Conservation (phyloP, 1,284 basidiomycete genomes). For the Melanopsichium pennsylvanicum region DNA sequence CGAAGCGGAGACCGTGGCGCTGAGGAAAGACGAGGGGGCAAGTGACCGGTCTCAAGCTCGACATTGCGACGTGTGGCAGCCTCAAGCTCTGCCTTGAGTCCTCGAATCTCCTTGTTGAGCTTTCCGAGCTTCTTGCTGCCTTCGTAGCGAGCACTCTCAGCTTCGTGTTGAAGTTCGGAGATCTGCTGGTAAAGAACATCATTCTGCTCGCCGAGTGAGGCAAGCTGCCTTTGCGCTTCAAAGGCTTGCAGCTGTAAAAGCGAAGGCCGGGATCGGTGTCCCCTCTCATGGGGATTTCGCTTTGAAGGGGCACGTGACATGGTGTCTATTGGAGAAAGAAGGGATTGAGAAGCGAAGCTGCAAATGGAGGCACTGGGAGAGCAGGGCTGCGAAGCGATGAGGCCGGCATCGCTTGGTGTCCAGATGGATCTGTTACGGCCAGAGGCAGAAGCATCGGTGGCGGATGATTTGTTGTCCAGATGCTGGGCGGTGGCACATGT, state of each 20-base stretch:
- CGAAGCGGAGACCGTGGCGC: slow-evolving; percentile 6
- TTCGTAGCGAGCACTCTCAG: slow-evolving; percentile 45
- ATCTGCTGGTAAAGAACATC: slow-evolving; percentile 54
- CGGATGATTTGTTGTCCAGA: background rate
- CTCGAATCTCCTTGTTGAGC: slow-evolving; percentile 56
- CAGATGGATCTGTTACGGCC: slow-evolving; percentile 5
- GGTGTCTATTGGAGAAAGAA: slow-evolving; percentile 9
- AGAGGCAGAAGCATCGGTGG: background rate
- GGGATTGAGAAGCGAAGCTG: slow-evolving; percentile 29
- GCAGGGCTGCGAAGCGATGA: slow-evolving; percentile 33
- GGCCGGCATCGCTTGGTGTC: slow-evolving; percentile 33
- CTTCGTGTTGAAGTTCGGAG: slow-evolving; percentile 53
- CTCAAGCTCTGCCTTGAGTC: slow-evolving; percentile 54
- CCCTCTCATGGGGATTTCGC: background rate
- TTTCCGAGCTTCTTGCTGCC: slow-evolving; percentile 46
- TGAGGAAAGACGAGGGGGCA: background rate
- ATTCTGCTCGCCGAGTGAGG: slow-evolving; percentile 50
- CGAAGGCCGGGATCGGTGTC: slow-evolving; percentile 28
- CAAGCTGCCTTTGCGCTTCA: slow-evolving; percentile 52
- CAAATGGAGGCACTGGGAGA: slow-evolving; percentile 36
- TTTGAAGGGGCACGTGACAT: slow-evolving; percentile 2
- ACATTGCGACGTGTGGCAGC: slow-evolving; percentile 47
- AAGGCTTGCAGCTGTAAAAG: slow-evolving; percentile 31
- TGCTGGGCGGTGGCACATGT: background rate
- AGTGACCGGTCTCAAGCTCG: slow-evolving; percentile 43